phyloP scores from a whole-genome alignment of 2,329 filamentous ascomycete genomes.

The Parastagonospora nodorum region DNA sequence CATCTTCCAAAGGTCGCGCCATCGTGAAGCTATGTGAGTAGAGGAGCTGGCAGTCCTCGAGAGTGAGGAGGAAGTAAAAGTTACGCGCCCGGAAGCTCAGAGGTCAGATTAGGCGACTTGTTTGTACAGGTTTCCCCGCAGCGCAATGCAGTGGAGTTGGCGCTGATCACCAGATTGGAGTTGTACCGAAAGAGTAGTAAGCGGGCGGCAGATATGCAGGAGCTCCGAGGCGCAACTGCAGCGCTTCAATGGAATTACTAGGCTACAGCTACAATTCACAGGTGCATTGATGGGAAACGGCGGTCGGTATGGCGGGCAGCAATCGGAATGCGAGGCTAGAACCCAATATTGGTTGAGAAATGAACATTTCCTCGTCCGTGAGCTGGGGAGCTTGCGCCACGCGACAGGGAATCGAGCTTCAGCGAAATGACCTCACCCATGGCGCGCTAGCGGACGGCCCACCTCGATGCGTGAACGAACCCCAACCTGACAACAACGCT shows the following conservation, averaged over 20 bases:
- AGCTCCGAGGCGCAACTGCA: conserved; percentile 9
- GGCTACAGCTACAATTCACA: background rate
- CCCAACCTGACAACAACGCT: no score
- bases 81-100: background rate
- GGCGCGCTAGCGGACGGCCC: background rate
- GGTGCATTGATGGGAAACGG: background rate
- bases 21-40: conserved; percentile 24
- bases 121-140: conserved; percentile 33
- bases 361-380: conserved; percentile 9
- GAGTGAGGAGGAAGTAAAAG: conserved; percentile 1
- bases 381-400: conserved; percentile 17
- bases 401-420: conserved; percentile 3
- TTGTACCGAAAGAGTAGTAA: conserved; percentile 22
- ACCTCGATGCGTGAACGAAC: background rate
- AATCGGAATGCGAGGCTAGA: background rate
- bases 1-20: conserved; percentile 57
- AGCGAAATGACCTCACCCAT: conserved; percentile 1
- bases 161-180: conserved; percentile 23
- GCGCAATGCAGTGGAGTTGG: conserved; percentile 19
- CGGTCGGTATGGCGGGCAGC: background rate
- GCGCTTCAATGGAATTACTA: background rate
- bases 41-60: background rate
- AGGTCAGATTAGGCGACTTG: conserved; percentile 9
- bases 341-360: conserved; percentile 20
- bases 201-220: conserved; percentile 22